phyloP scores from a whole-genome alignment of 1,284 basidiomycete genomes.

The Cryptococcus floricola region DNA sequence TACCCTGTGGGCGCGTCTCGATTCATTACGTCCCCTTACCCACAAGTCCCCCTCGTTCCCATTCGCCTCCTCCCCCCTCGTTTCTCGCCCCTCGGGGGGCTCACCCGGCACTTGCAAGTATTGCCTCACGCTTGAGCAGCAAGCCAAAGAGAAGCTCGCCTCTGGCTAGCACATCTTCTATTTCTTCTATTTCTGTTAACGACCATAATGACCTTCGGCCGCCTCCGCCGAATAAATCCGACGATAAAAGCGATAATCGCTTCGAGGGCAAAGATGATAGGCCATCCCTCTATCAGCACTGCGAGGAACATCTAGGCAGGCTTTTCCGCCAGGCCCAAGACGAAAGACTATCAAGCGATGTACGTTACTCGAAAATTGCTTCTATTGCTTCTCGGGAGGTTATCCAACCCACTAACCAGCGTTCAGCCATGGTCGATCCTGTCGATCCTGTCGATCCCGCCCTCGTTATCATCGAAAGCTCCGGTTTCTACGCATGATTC shows the following conservation, averaged over 20 bases:
- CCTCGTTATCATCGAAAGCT: background rate
- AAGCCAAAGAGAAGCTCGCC: constrained; percentile 29
- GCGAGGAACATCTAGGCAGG: too few relatives aligned
- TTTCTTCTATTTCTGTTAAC: background rate
- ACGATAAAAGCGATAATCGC: too few relatives aligned
- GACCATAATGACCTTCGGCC: background rate
- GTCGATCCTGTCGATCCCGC: background rate
- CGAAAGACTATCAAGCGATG: background rate
- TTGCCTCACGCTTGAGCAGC: background rate
- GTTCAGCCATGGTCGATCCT: too few relatives aligned
- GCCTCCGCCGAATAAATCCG: too few relatives aligned
- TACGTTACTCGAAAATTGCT: too few relatives aligned
- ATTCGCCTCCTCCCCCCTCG: background rate
- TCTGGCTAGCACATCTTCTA: constrained; percentile 23
- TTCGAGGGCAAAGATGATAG: too few relatives aligned
- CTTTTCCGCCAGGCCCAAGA: background rate
- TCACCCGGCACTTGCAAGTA: background rate
- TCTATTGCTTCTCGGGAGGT: background rate
- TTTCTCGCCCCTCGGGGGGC: background rate
- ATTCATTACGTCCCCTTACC: constrained; percentile 35
- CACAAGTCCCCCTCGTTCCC: constrained; percentile 5
- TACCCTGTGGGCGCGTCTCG: constrained; percentile 17
- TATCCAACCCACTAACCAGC: too few relatives aligned
- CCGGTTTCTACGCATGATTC: background rate
- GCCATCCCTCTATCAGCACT: too few relatives aligned